Evolutionary conservation across 1,139 yeast species (phyloP).

Genomic region (Yamadazyma atmosphaerica): DNA sequence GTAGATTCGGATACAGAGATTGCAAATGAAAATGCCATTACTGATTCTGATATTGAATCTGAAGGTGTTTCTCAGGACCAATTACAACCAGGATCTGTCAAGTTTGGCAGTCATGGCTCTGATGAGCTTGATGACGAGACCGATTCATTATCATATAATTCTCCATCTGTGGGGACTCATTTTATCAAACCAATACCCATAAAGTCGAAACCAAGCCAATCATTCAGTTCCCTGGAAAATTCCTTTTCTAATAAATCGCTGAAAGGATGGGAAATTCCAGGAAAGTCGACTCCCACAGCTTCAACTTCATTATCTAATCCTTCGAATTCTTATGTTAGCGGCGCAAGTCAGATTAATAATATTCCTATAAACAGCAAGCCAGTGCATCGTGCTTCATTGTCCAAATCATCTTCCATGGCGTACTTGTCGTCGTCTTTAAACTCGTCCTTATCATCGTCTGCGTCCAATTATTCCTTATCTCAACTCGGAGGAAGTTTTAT

Average conservation of each 20-base stretch:
- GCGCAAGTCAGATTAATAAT: slow-evolving; percentile 16
- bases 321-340: slow-evolving; percentile 5
- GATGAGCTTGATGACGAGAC: slow-evolving; percentile 10
- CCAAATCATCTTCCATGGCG: slow-evolving; percentile 43
- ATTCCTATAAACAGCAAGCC: slow-evolving; percentile 14
- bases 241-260: slow-evolving; percentile 27
- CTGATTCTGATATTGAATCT: slow-evolving; percentile 4
- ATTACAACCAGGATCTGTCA: too few species aligned
- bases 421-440: slow-evolving; percentile 44
- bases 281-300: slow-evolving; percentile 29
- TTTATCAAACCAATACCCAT: slow-evolving; percentile 32
- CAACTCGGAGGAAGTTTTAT: slow-evolving; percentile 47
- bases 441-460: slow-evolving; percentile 35
- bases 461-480: slow-evolving; percentile 40
- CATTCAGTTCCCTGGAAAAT: slow-evolving; percentile 28
- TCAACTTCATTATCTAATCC: slow-evolving; percentile 21
- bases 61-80: slow-evolving; percentile 1
- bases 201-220: slow-evolving; percentile 17
- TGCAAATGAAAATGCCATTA: slow-evolving; percentile 2
- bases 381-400: slow-evolving; percentile 20
- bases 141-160: slow-evolving; percentile 8
- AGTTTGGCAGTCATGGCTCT: not conserved
- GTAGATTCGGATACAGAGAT: not conserved
- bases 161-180: slow-evolving; percentile 8
- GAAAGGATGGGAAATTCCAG: slow-evolving; percentile 49